phyloP scores from a whole-genome alignment of 2,329 filamentous ascomycete genomes.

The Hymenoscyphus fructigenus region DNA sequence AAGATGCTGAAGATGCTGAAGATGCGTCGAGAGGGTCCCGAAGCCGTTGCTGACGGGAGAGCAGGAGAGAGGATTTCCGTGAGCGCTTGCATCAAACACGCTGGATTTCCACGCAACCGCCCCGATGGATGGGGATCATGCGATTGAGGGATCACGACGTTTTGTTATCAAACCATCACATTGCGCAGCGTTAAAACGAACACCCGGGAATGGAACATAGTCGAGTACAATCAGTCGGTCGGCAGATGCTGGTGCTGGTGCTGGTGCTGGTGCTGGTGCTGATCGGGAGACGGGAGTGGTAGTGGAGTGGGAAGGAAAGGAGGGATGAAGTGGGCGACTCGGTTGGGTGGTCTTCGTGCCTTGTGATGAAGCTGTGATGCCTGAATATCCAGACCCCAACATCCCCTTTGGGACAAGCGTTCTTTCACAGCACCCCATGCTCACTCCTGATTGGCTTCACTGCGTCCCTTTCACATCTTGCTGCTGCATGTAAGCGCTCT shows the following conservation, averaged over 20 bases:
- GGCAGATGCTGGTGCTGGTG: neutral
- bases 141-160: conserved; percentile 2
- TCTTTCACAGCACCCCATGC: neutral
- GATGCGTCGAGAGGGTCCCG: neutral
- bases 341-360: neutral
- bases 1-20: no score
- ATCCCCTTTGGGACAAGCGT: neutral
- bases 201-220: neutral
- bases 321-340: neutral
- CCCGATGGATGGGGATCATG: neutral
- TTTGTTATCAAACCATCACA: neutral
- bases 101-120: neutral
- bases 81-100: neutral
- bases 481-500: conserved; percentile 15
- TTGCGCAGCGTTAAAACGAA: conserved; percentile 1
- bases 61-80: neutral
- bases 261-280: neutral
- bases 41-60: neutral
- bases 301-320: neutral
- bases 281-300: neutral
- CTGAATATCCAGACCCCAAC: neutral
- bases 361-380: neutral
- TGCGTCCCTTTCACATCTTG: conserved; percentile 1
- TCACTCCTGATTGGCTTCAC: conserved; percentile 7
- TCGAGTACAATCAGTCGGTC: neutral